These are phyloP conservation scores for Lathyrus aphaca DNA, from an alignment of 306 rosid species.

Conservation along the genomic window DNA sequence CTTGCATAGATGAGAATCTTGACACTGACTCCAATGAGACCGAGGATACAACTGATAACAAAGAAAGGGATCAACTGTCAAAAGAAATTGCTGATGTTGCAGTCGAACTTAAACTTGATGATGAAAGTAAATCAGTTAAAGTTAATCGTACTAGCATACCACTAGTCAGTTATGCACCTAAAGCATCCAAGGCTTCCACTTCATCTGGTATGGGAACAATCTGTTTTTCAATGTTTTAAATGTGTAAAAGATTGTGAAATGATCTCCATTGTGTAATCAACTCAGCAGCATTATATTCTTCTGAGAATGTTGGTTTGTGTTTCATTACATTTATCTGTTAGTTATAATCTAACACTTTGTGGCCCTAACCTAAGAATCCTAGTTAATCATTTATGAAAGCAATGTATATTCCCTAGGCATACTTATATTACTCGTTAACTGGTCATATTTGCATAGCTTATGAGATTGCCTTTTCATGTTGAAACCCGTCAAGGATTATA, in stretches of 20 bases:
- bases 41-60: conserved; percentile 49
- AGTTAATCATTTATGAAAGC: conserved; percentile 15
- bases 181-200: conserved; percentile 55
- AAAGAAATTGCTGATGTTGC: conserved; percentile 59
- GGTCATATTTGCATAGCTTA: conserved; percentile 26
- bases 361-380: conserved; percentile 18
- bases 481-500: conserved; percentile 21
- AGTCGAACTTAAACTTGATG: conserved; percentile 59
- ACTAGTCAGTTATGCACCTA: conserved; percentile 66
- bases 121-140: conserved; percentile 50
- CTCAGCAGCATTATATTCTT: conserved; percentile 29
- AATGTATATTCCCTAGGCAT: conserved; percentile 1
- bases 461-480: conserved; percentile 21
- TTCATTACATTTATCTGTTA: conserved; percentile 19
- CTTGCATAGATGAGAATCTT: conserved; percentile 46
- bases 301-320: conserved; percentile 20
- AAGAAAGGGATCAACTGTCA: conserved; percentile 51
- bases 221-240: conserved; percentile 23
- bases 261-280: conserved; percentile 29
- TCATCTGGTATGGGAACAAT: conserved; percentile 59
- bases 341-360: conserved; percentile 10
- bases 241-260: conserved; percentile 27
- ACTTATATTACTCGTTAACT: conserved; percentile 28
- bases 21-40: conserved; percentile 56
- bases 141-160: conserved; percentile 64